Base-by-base conservation (phyloP, 192 early-diverging fungal species). In the Coemansia sp. region DNA sequence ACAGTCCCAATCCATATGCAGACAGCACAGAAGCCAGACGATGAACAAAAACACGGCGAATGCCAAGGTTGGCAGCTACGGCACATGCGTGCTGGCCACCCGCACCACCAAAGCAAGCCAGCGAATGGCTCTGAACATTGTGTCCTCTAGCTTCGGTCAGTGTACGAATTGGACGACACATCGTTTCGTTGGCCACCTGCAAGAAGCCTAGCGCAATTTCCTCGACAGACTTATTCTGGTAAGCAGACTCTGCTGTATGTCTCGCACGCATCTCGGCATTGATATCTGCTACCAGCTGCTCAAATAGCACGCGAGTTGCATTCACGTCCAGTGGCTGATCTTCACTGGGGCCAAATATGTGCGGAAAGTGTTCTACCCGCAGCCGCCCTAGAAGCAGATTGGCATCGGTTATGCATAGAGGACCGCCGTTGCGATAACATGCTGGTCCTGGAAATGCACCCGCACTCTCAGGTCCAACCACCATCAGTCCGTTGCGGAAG, bases 1-100 rank as follows among this genome's bases (percentile, higher is more conserved):
- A 95, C 18, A 96, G 74, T 0, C 85, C 83, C 34, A 96, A 76
- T 5, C 97, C 97, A 78, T 92, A 93, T 0, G 97, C 95, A 15
- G 93, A 95, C n/a, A 99, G 80, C 31, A 99, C 92, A 2, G 95
- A 91, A 1, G 89, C 90, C 73, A 95, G 83, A 12, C 86, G 84
- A 76, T 99, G 93, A 48, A 99, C 86, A 34, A 95, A 83, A 18
- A 99, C 90, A 20, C 75, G 85, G 17, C 81, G 69, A 56, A 99
- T 97, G 9, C 97, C 93, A 26, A 99, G 68, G 6, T 85, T 84
- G 15, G 83, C 80, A 5, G 97, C 97, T 38, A 99, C 93, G 0
- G 92, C 94, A 66, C 93, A 97, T 1, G 95, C 95, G 71, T 98
- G 96, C 61, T 98, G 96, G 14, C 92, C 94, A 57, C 94, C 94